phyloP scores from a whole-genome alignment of 371 early-diverging fungal genomes.

The Actinomortierella ambigua region DNA sequence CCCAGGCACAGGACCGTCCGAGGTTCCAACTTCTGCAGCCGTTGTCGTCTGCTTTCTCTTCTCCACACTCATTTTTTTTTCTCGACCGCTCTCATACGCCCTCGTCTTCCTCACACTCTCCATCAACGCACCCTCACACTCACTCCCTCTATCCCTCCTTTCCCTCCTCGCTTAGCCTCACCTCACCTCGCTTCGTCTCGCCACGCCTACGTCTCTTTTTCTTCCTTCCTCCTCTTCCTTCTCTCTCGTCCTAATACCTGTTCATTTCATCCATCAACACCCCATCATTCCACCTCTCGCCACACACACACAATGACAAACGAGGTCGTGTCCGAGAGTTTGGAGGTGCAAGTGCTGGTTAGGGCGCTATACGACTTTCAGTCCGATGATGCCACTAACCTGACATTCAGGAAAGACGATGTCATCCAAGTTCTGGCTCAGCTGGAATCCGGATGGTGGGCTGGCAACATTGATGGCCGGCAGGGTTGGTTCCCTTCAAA shows the following conservation, averaged over 20 bases:
- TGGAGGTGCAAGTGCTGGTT: slow-evolving; percentile 57
- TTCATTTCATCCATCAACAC: neutral
- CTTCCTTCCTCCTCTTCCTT: neutral
- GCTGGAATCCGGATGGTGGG: slow-evolving; percentile 95
- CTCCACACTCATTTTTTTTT: neutral
- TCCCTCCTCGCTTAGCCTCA: neutral
- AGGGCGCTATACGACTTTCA: slow-evolving; percentile 83
- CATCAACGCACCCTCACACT: neutral
- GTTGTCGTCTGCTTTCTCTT: neutral
- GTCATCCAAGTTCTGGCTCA: slow-evolving; percentile 83
- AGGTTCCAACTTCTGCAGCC: neutral
- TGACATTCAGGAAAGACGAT: slow-evolving; percentile 82
- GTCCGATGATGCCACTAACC: slow-evolving; percentile 67
- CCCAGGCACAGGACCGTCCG: no score
- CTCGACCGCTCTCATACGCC: neutral
- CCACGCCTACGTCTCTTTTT: neutral
- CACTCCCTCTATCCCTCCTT: neutral
- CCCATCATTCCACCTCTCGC: neutral
- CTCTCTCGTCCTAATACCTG: neutral
- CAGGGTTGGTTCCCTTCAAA: slow-evolving; percentile 90
- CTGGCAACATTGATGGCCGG: slow-evolving; percentile 69
- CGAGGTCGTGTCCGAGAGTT: slow-evolving; percentile 30
- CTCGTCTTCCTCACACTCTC: neutral
- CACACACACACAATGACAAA: slow-evolving; percentile 4
- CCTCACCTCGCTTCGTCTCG: neutral